Conservation (phyloP, 2,329 filamentous ascomycete species). For the Venturia nashicola region DNA sequence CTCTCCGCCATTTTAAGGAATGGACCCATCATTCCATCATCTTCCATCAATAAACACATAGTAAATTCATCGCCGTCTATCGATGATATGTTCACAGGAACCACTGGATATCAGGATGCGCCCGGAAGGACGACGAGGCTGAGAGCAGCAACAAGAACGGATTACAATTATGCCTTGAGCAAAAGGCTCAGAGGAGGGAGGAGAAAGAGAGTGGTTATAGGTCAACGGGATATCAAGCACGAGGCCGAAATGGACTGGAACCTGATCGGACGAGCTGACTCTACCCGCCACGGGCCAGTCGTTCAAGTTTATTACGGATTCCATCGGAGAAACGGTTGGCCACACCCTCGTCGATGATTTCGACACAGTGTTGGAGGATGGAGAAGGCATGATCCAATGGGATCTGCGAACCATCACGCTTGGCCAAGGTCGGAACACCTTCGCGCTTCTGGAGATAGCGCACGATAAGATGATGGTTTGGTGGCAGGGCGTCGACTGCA, state of each 20-base stretch:
- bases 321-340: slow-evolving; percentile 42
- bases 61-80: not conserved
- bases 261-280: not conserved
- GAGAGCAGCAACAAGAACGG: not conserved
- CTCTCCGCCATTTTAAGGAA: not conserved
- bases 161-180: not conserved
- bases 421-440: slow-evolving; percentile 39
- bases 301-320: slow-evolving; percentile 40
- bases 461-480: slow-evolving; percentile 38
- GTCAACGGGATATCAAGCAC: not conserved
- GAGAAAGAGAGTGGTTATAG: slow-evolving; percentile 1
- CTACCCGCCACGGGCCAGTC: slow-evolving; percentile 23
- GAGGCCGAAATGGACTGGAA: not conserved
- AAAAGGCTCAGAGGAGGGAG: slow-evolving; percentile 1
- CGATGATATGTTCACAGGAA: not conserved
- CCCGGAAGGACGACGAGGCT: not conserved
- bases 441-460: slow-evolving; percentile 41
- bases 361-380: slow-evolving; percentile 39
- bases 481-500: slow-evolving; percentile 36
- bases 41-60: not conserved
- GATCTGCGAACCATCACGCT: slow-evolving; percentile 35
- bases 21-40: not conserved
- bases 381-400: slow-evolving; percentile 35
- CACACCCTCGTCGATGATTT: slow-evolving; percentile 40
- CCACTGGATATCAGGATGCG: not conserved